These are phyloP conservation scores for Paraconiothyrium brasiliense DNA, from an alignment of 2,329 filamentous ascomycete genomes.

Conservation along the genomic window DNA sequence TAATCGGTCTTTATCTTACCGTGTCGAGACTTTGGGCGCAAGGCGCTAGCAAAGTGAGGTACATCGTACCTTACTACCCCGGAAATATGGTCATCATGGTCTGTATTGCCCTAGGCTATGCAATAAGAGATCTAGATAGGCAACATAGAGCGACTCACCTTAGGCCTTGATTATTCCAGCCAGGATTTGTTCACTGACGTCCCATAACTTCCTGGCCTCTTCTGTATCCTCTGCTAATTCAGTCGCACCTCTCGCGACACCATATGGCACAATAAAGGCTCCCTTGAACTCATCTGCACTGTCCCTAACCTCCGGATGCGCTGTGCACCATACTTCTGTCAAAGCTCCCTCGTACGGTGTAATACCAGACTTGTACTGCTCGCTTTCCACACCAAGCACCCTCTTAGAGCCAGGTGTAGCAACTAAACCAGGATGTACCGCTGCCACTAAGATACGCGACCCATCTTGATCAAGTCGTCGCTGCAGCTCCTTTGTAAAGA, in stretches of 20 bases:
- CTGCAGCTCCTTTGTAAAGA: conserved; percentile 54
- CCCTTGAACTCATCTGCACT: conserved; percentile 16
- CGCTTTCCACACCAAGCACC: conserved; percentile 15
- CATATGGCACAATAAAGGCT: conserved; percentile 20
- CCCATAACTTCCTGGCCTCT: conserved; percentile 20
- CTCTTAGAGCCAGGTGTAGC: conserved; percentile 16
- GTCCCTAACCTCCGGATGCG: conserved; percentile 20
- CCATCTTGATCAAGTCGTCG: conserved; percentile 24
- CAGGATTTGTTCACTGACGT: conserved; percentile 19
- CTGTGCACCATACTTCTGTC: conserved; percentile 25
- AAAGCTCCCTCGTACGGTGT: conserved; percentile 20
- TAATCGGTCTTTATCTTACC: neutral
- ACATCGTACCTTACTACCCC: neutral
- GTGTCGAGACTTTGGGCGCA: neutral
- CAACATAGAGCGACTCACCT: neutral
- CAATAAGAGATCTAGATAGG: neutral
- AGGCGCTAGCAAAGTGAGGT: neutral
- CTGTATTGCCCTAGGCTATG: neutral
- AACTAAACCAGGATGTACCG: conserved; percentile 21
- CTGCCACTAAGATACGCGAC: conserved; percentile 21
- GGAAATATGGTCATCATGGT: no score
- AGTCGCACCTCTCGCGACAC: conserved; percentile 12
- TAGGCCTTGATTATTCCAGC: neutral
- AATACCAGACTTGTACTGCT: conserved; percentile 1
- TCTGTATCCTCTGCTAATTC: conserved; percentile 10